These are phyloP conservation scores for Agaricus blazei DNA, from an alignment of 768 basidiomycete genomes.

Conservation along the genomic window DNA sequence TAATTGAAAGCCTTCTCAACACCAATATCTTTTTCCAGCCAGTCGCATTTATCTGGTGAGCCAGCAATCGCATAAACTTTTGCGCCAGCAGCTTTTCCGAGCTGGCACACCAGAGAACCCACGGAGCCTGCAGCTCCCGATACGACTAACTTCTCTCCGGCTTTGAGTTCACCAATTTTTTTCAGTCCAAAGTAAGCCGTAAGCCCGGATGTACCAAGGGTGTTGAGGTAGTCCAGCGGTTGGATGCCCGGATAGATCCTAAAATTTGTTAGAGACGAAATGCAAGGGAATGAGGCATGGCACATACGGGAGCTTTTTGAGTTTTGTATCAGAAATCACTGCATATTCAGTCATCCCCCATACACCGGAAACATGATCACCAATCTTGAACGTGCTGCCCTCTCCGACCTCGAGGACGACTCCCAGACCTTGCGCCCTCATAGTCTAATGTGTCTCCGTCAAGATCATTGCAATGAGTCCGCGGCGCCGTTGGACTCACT, in stretches of 20 bases:
- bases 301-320: conserved; percentile 54
- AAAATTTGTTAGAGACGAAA: neutral
- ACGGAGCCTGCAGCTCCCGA: conserved; percentile 92
- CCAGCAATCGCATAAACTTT: conserved; percentile 90
- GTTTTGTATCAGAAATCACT: conserved; percentile 47
- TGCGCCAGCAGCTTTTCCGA: conserved; percentile 74
- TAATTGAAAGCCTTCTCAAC: conserved; percentile 85
- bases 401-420: conserved; percentile 56
- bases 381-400: conserved; percentile 50
- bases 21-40: conserved; percentile 81
- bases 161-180: conserved; percentile 74
- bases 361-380: conserved; percentile 62
- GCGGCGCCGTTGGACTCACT: no score
- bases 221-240: conserved; percentile 75
- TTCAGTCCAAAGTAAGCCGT: conserved; percentile 90
- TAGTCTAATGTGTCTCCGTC: conserved; percentile 34
- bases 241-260: conserved; percentile 58
- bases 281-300: neutral
- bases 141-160: conserved; percentile 80
- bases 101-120: conserved; percentile 78
- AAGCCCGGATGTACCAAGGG: conserved; percentile 70
- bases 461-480: neutral
- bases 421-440: conserved; percentile 69
- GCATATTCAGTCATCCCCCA: conserved; percentile 78
- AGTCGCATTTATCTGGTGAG: conserved; percentile 73